These are phyloP conservation scores for Fusarium sp. DNA, from an alignment of 2,329 filamentous ascomycete genomes.

Conservation along the genomic window DNA sequence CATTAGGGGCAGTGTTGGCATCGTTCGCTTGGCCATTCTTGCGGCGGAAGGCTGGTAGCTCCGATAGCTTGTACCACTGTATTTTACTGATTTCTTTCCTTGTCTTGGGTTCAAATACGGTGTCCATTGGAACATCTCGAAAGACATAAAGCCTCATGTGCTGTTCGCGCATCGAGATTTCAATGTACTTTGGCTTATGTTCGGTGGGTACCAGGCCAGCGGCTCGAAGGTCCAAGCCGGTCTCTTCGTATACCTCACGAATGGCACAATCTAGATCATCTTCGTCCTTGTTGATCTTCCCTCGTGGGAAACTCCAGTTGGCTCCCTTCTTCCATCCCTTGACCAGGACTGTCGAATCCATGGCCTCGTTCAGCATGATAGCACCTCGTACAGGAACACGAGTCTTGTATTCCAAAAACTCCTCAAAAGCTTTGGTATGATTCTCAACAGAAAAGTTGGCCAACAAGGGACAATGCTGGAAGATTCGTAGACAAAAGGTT, in stretches of 20 bases:
- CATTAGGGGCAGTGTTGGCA: conserved; percentile 65
- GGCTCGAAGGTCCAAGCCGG: conserved; percentile 81
- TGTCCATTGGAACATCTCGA: conserved; percentile 85
- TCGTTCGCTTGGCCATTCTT: conserved; percentile 68
- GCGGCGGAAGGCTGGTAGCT: conserved; percentile 83
- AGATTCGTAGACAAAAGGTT: conserved; percentile 88
- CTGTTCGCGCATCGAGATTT: conserved; percentile 90
- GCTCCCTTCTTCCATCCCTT: conserved; percentile 98
- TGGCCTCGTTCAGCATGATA: conserved; percentile 90
- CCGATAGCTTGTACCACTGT: conserved; percentile 89
- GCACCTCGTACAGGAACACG: conserved; percentile 93
- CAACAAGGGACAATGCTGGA: conserved; percentile 91
- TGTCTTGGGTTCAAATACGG: conserved; percentile 87
- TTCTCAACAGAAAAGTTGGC: conserved; percentile 80
- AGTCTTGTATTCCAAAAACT: conserved; percentile 95
- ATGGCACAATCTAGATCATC: conserved; percentile 93
- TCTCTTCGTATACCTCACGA: conserved; percentile 95
- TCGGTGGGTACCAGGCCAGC: conserved; percentile 80
- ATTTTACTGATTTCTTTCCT: conserved; percentile 98
- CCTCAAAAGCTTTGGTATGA: conserved; percentile 84
- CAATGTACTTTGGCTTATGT: conserved; percentile 81
- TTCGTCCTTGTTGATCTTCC: conserved; percentile 98
- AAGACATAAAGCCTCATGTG: conserved; percentile 94
- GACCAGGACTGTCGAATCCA: conserved; percentile 93
- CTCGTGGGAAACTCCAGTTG: conserved; percentile 95